phyloP scores from a whole-genome alignment of 129 eudicot species.

The Artemisia tridentata region DNA sequence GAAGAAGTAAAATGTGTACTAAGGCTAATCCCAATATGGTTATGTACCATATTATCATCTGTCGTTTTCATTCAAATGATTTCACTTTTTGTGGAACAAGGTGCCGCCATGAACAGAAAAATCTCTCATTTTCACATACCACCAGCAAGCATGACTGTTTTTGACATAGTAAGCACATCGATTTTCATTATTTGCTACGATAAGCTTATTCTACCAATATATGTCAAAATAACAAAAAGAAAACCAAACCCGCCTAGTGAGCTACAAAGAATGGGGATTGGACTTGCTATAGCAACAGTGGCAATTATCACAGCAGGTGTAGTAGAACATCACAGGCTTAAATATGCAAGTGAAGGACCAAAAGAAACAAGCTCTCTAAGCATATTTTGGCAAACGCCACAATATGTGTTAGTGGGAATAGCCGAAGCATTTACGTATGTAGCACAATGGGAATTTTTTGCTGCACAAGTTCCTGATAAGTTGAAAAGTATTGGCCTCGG shows the following conservation, averaged over 20 bases:
- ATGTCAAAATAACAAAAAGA: constrained; percentile 43
- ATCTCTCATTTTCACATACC: constrained; percentile 59
- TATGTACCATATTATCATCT: constrained; percentile 67
- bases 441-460: constrained; percentile 64
- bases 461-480: constrained; percentile 63
- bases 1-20: constrained; percentile 79
- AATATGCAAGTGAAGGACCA: constrained; percentile 37
- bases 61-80: constrained; percentile 68
- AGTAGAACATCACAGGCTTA: constrained; percentile 52
- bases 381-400: constrained; percentile 69
- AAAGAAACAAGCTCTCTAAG: constrained; percentile 52
- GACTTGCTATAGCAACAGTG: constrained; percentile 51
- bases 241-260: constrained; percentile 50
- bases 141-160: constrained; percentile 75
- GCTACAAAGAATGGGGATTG: constrained; percentile 66
- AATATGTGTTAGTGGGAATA: constrained; percentile 60
- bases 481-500: constrained; percentile 67
- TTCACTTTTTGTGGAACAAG: constrained; percentile 76
- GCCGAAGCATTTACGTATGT: constrained; percentile 68
- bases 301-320: constrained; percentile 57
- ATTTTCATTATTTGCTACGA: constrained; percentile 59
- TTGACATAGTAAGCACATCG: constrained; percentile 65
- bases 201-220: constrained; percentile 50
- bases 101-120: constrained; percentile 60
- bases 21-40: constrained; percentile 68